A percentile compares a stretch with the other conserved stretches of the same genome.
Evolutionary conservation across 2,329 filamentous ascomycete species (phyloP).

Genomic region (Rutstroemia sp.): DNA sequence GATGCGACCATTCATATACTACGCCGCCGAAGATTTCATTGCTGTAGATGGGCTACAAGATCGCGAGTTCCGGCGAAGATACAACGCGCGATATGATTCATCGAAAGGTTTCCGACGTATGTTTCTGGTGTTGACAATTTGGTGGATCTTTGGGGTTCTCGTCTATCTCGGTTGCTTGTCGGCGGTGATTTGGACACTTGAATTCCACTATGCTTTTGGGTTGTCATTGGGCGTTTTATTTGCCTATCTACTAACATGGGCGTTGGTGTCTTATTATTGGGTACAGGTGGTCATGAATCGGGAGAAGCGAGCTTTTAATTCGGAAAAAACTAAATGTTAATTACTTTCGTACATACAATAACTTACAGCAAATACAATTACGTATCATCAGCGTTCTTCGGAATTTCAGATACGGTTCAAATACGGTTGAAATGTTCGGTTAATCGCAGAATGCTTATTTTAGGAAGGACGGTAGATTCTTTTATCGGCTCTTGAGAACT

Average conservation of each 20-base stretch:
- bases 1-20: slow-evolving; percentile 20
- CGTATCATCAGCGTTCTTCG: too few species aligned
- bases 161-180: slow-evolving; percentile 17
- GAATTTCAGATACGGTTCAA: too few species aligned
- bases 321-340: background rate
- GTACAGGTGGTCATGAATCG: slow-evolving; percentile 14
- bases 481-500: too few species aligned
- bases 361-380: too few species aligned
- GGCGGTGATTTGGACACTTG: slow-evolving; percentile 19
- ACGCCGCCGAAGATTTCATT: slow-evolving; percentile 22
- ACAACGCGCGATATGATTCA: slow-evolving; percentile 17
- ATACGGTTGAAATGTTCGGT: too few species aligned
- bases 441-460: too few species aligned
- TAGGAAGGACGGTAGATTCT: too few species aligned
- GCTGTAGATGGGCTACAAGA: slow-evolving; percentile 21
- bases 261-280: slow-evolving; percentile 11
- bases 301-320: slow-evolving; percentile 10
- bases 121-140: slow-evolving; percentile 16
- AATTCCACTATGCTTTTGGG: slow-evolving; percentile 21
- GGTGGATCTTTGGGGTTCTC: slow-evolving; percentile 17
- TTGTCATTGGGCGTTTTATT: slow-evolving; percentile 15
- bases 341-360: too few species aligned
- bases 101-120: slow-evolving; percentile 15
- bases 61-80: slow-evolving; percentile 19
- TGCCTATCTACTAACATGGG: slow-evolving; percentile 18